Evolutionary conservation across 2,329 filamentous ascomycete genomes (phyloP), one percentile per base, ranked within the genome.

Genomic region (Sclerotinia trifoliorum): DNA sequence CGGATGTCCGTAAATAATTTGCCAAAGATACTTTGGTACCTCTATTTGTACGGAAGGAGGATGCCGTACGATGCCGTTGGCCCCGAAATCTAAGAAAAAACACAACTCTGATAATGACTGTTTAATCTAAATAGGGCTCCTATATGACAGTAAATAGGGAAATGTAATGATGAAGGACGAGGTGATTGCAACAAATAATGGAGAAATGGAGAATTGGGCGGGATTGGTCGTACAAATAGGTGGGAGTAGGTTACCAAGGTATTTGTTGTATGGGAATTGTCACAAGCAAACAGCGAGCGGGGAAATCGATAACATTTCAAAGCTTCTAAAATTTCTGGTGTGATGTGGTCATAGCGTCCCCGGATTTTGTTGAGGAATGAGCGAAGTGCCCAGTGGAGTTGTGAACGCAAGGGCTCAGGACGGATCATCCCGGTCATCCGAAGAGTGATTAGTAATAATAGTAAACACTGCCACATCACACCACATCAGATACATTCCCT

Each of bases 1-100:
- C 65, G 65, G 65, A 66, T 29, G 44, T 66, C 65, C 44, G 55
- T 39, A 66, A 39, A 17, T 46, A 19, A 57, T 24, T 57, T 65
- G 13, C 51, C 61, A 24, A 17, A 70, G 54, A 57, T 57, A 52
- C 60, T 49, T 63, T 49, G 46, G 29, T 7, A 8, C 21, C 46
- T 52, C 32, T 39, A 42, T 51, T 21, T 42, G 10, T 39, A 32
- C 60, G 7, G 13, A 42, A 15, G 15, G n/a, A 6, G 8, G 15
- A 24, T 24, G 29, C 29, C 32, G 46, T 63, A 26, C 32, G 60
- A 62, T 49, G 15, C 8, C n/a, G 48, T 19, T 39, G 21, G 26
- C 17, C 11, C 51, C 17, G 21, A 51, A 51, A 19, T 32, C 21
- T 13, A 24, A 35, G n/a, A n/a, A 35, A 24, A 35, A 21, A 39